phyloP scores from a whole-genome alignment of 2,329 filamentous ascomycete genomes.

The Curvularia verruculosa region DNA sequence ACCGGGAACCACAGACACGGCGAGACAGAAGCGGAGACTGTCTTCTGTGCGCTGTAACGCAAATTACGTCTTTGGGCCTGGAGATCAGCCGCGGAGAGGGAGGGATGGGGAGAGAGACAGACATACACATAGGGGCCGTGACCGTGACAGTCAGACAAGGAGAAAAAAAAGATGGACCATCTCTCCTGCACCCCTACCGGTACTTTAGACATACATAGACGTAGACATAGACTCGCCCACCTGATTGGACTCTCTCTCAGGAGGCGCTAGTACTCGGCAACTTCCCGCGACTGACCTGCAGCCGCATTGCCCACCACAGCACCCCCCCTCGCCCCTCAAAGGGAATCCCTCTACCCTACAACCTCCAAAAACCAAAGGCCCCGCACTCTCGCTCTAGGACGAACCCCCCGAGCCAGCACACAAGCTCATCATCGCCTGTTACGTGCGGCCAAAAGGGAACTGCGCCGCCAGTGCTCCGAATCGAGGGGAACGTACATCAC shows the following conservation, averaged over 20 bases:
- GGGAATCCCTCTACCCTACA: slow-evolving; percentile 2
- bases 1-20: slow-evolving; percentile 6
- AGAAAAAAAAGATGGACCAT: too few relatives aligned
- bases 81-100: not conserved
- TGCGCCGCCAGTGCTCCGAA: not conserved
- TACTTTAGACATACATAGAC: too few relatives aligned
- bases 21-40: slow-evolving; percentile 17
- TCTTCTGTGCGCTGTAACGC: slow-evolving; percentile 4
- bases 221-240: too few relatives aligned
- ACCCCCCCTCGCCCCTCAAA: slow-evolving; percentile 8
- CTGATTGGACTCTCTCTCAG: not conserved
- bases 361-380: slow-evolving; percentile 1
- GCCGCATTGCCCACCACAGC: slow-evolving; percentile 21
- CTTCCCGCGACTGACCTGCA: slow-evolving; percentile 25
- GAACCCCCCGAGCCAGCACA: not conserved
- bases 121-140: too few relatives aligned
- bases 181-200: too few relatives aligned
- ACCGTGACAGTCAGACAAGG: too few relatives aligned
- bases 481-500: slow-evolving; percentile 14
- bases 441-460: not conserved
- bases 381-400: slow-evolving; percentile 24
- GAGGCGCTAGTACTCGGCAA: slow-evolving; percentile 25
- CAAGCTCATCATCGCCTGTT: not conserved
- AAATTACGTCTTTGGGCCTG: not conserved
- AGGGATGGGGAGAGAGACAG: too few relatives aligned